Evolutionary conservation across 345 rosid genomes (phyloP).

Genomic region (Bruguiera gymnorhiza): DNA sequence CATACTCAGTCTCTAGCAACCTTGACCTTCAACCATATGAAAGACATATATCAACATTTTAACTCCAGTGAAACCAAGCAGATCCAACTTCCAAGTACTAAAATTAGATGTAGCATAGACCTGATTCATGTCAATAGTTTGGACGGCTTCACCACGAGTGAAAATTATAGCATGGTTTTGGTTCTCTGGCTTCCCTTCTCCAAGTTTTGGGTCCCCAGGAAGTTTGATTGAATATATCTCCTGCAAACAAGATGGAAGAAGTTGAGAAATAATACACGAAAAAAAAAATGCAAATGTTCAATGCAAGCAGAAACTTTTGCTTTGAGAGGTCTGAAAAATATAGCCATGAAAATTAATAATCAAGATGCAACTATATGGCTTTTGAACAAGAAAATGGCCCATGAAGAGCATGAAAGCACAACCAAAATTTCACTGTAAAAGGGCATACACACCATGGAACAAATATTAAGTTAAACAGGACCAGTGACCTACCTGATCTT

Average conservation of each 20-base stretch:
- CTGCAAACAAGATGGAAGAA: slow-evolving; percentile 32
- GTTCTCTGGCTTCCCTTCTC: slow-evolving; percentile 99
- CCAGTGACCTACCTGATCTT: slow-evolving; percentile 72
- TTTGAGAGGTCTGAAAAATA: too few species aligned
- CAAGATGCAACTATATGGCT: background rate
- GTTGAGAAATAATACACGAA: background rate
- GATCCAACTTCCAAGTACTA: too few species aligned
- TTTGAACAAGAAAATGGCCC: background rate
- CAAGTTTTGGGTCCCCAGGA: slow-evolving; percentile 97
- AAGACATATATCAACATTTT: too few species aligned
- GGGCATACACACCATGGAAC: background rate
- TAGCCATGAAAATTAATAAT: background rate
- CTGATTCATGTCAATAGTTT: slow-evolving; percentile 99
- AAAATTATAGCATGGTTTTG: slow-evolving; percentile 94
- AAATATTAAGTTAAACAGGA: slow-evolving; percentile 5
- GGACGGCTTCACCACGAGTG: slow-evolving; percentile 97
- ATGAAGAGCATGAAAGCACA: background rate
- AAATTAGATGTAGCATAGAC: slow-evolving; percentile 25
- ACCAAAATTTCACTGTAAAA: too few species aligned
- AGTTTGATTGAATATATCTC: slow-evolving; percentile 91
- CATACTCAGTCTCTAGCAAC: too few species aligned
- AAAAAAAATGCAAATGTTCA: background rate
- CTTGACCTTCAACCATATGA: too few species aligned
- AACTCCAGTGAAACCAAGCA: too few species aligned
- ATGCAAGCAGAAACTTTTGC: too few species aligned